Conservation (phyloP, 495 filamentous ascomycete genomes). For the Cudoniella acicularis region DNA sequence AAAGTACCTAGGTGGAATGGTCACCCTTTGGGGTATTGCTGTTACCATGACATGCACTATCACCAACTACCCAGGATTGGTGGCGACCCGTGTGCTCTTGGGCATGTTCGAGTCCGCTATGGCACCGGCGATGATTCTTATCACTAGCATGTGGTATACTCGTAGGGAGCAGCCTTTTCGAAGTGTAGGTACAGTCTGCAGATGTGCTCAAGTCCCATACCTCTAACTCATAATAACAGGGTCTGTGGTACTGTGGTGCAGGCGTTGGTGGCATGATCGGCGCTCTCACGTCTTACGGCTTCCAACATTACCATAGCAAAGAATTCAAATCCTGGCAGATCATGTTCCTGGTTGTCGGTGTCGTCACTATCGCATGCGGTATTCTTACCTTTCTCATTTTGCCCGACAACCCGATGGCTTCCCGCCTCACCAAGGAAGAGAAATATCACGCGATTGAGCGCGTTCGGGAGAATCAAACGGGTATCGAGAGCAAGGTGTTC, state of each 20-base stretch:
- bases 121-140: background rate
- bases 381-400: slow-evolving; percentile 56
- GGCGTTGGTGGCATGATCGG: too few relatives aligned
- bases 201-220: too few relatives aligned
- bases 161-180: background rate
- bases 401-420: slow-evolving; percentile 67
- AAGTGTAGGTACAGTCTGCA: too few relatives aligned
- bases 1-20: background rate
- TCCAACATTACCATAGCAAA: too few relatives aligned
- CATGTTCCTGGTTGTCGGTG: slow-evolving; percentile 61
- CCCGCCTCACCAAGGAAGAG: slow-evolving; percentile 58
- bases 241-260: too few relatives aligned
- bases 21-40: background rate
- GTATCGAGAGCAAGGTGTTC: slow-evolving; percentile 20
- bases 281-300: slow-evolving; percentile 19
- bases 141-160: background rate
- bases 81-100: background rate
- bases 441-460: slow-evolving; percentile 32
- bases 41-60: background rate
- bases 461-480: slow-evolving; percentile 56
- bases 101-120: background rate
- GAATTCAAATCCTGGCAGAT: too few relatives aligned
- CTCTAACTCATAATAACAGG: too few relatives aligned
- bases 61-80: background rate
- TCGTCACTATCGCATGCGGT: slow-evolving; percentile 56